These are phyloP conservation scores for Torulaspora indica DNA, from an alignment of 805 yeast species.

Conservation along the genomic window DNA sequence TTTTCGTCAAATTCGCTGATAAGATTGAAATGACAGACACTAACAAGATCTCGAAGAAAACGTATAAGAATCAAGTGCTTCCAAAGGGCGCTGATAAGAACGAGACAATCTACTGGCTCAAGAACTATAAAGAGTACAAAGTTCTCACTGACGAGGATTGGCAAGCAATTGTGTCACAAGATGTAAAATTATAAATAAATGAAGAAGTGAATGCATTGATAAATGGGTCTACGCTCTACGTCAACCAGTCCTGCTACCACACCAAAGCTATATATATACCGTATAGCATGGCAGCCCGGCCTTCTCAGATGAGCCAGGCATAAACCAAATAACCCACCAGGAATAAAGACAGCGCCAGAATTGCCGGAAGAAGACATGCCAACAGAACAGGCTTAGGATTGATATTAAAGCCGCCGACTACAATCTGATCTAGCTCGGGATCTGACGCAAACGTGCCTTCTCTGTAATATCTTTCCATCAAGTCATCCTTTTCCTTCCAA, in stretches of 20 bases:
- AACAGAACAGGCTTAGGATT: slow-evolving; percentile 7
- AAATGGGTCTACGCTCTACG: neutral
- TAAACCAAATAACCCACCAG: slow-evolving; percentile 8
- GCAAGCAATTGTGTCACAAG: slow-evolving; percentile 37
- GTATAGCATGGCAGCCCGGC: neutral
- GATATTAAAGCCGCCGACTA: slow-evolving; percentile 26
- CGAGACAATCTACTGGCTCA: slow-evolving; percentile 70
- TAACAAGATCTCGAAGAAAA: slow-evolving; percentile 72
- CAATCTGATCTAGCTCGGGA: slow-evolving; percentile 16
- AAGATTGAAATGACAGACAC: slow-evolving; percentile 67
- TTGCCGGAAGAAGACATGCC: slow-evolving; percentile 9
- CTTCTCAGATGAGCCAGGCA: neutral
- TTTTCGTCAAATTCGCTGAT: slow-evolving; percentile 65
- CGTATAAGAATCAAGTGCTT: slow-evolving; percentile 59
- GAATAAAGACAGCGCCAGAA: slow-evolving; percentile 20
- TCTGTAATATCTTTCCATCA: slow-evolving; percentile 57
- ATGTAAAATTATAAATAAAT: slow-evolving; percentile 23
- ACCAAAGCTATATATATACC: neutral
- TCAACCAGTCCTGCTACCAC: neutral
- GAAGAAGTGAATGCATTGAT: neutral
- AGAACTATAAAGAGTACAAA: slow-evolving; percentile 46
- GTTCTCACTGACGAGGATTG: slow-evolving; percentile 55
- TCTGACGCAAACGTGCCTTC: slow-evolving; percentile 46
- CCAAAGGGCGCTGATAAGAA: slow-evolving; percentile 61
- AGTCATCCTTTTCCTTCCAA: slow-evolving; percentile 76